Percentiles rank a stretch among this genome's conserved stretches.
phyloP scores from a whole-genome alignment of 2,329 filamentous ascomycete genomes.

The Colletotrichum sp. region DNA sequence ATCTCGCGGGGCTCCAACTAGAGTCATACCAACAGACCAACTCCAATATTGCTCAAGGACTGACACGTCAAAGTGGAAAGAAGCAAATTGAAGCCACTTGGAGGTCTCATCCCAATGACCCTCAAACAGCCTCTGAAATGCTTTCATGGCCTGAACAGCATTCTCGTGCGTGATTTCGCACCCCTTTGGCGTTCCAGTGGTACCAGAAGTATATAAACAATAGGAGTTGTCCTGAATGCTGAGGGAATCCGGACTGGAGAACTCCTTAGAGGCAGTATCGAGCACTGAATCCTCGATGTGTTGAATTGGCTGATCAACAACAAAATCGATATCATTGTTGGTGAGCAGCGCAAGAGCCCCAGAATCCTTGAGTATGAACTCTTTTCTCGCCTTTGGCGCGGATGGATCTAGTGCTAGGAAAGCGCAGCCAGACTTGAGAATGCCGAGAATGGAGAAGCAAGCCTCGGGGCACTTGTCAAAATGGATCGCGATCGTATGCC shows the following conservation, averaged over 20 bases:
- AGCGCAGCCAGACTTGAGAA: slow-evolving; percentile 81
- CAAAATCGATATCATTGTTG: slow-evolving; percentile 42
- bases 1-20: slow-evolving; percentile 83
- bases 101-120: slow-evolving; percentile 76
- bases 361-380: slow-evolving; percentile 81
- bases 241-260: slow-evolving; percentile 30
- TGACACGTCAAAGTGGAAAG: slow-evolving; percentile 93
- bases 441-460: slow-evolving; percentile 81
- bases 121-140: slow-evolving; percentile 80
- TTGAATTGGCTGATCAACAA: slow-evolving; percentile 35
- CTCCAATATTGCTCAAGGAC: slow-evolving; percentile 96
- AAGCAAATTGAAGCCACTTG: slow-evolving; percentile 91
- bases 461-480: slow-evolving; percentile 88
- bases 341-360: slow-evolving; percentile 67
- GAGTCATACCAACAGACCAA: slow-evolving; percentile 87
- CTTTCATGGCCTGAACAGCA: slow-evolving; percentile 85
- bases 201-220: slow-evolving; percentile 87
- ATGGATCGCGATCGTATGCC: slow-evolving; percentile 74
- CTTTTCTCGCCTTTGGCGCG: slow-evolving; percentile 74
- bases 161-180: slow-evolving; percentile 91
- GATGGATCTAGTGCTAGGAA: slow-evolving; percentile 82
- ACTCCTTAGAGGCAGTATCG: slow-evolving; percentile 12
- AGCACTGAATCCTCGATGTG: slow-evolving; percentile 37
- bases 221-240: slow-evolving; percentile 68
- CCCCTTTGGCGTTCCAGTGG: slow-evolving; percentile 85